Conservation (phyloP, 176 grass and related monocot species). For the Raddia guianensis region DNA sequence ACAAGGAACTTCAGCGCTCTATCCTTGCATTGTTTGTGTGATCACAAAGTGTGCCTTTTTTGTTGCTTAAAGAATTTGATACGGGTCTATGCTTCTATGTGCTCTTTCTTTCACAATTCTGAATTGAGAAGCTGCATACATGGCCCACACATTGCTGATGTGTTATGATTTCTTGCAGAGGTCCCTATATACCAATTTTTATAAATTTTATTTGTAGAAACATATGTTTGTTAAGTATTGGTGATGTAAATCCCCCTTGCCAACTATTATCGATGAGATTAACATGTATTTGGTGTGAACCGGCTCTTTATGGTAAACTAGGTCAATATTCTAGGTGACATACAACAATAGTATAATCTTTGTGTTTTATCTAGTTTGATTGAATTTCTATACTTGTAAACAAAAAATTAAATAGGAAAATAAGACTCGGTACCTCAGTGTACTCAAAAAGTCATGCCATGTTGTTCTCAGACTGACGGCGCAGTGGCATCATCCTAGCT, state of each 20-base stretch:
- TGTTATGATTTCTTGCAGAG: background rate
- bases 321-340: constrained; percentile 1
- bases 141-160: background rate
- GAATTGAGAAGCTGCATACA: constrained; percentile 15
- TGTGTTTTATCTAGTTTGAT: background rate
- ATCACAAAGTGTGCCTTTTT: background rate
- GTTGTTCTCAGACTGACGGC: background rate
- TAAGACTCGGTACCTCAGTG: background rate
- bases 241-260: background rate
- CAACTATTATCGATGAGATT: background rate
- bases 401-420: background rate
- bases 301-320: background rate
- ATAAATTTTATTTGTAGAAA: background rate
- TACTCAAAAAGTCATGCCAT: background rate
- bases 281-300: background rate
- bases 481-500: background rate
- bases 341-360: constrained; percentile 8
- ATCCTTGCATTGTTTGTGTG: background rate
- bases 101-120: background rate
- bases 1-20: background rate
- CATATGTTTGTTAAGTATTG: background rate
- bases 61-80: constrained; percentile 31
- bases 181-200: background rate
- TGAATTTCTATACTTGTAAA: background rate
- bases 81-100: background rate